Conservation (phyloP, 2,329 filamentous ascomycete genomes). For the Chaetothyriales sp. region DNA sequence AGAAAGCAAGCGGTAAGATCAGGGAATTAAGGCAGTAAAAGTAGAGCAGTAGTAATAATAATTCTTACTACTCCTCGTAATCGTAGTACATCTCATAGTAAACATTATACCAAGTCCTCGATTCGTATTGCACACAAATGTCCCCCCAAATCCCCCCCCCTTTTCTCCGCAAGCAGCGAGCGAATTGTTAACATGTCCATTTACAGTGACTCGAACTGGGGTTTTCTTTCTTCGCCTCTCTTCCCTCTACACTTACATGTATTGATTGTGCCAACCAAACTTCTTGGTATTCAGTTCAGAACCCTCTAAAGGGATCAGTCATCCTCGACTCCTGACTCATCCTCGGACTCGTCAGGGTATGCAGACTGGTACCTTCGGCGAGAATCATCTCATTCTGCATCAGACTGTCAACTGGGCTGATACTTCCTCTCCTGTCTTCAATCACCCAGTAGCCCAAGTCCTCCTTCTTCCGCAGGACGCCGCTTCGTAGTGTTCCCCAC, state of each 20-base stretch:
- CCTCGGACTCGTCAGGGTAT: background rate
- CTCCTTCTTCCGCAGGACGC: slow-evolving; percentile 14
- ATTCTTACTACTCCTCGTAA: too few relatives aligned
- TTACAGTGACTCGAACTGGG: background rate
- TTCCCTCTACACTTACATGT: background rate
- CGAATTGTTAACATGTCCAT: background rate
- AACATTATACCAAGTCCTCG: too few relatives aligned
- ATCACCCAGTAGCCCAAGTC: slow-evolving; percentile 20
- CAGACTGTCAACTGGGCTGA: slow-evolving; percentile 12
- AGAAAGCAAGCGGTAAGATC: too few relatives aligned
- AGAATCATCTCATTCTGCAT: slow-evolving; percentile 14
- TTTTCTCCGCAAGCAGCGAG: background rate
- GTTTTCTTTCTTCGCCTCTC: background rate
- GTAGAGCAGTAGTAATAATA: too few relatives aligned
- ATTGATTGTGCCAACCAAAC: background rate
- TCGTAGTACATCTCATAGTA: too few relatives aligned
- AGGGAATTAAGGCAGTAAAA: too few relatives aligned
- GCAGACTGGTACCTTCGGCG: background rate
- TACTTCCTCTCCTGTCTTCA: slow-evolving; percentile 12
- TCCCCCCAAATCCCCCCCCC: background rate
- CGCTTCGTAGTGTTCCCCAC: background rate
- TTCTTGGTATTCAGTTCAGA: background rate
- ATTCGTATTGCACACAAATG: too few relatives aligned
- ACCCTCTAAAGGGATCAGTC: background rate
- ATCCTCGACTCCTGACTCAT: background rate